Evolutionary conservation across 306 rosid genomes (phyloP).

Genomic region (Arachis stenosperma): DNA sequence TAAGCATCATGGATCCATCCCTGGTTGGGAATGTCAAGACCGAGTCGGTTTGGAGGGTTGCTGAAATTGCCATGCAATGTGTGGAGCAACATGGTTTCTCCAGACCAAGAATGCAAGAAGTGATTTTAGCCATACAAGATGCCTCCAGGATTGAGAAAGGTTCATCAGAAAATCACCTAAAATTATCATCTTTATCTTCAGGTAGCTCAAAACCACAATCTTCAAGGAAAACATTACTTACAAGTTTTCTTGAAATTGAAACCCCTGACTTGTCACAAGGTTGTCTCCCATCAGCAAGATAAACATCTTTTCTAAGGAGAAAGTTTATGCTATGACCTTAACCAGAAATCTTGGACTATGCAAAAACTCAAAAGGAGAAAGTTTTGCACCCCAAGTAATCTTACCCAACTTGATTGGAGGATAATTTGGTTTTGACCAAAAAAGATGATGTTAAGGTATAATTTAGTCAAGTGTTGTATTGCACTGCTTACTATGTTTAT

Average conservation of each 20-base stretch:
- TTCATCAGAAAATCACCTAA: constrained; percentile 45
- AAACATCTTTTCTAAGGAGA: constrained; percentile 10
- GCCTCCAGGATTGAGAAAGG: constrained; percentile 78
- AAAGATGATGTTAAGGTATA: not conserved
- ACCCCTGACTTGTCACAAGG: constrained; percentile 74
- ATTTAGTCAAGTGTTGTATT: not conserved
- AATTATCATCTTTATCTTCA: constrained; percentile 52
- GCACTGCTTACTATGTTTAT: constrained; percentile 19
- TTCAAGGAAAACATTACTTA: constrained; percentile 84
- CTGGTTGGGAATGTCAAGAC: constrained; percentile 66
- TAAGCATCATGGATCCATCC: constrained; percentile 74
- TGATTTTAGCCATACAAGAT: constrained; percentile 85
- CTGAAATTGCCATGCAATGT: constrained; percentile 86
- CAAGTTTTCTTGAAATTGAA: constrained; percentile 91
- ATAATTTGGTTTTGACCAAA: not conserved
- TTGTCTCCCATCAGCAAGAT: constrained; percentile 84
- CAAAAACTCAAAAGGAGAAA: no score
- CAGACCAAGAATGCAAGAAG: constrained; percentile 98
- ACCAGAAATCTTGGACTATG: no score
- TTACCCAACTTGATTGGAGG: no score
- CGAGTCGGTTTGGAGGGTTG: constrained; percentile 89
- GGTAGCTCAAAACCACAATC: constrained; percentile 67
- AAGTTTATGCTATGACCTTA: no score
- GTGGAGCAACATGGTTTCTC: constrained; percentile 79
- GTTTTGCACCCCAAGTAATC: no score